Base-by-base conservation (phyloP, 176 grass and related monocot species). In the Pharus latifolius region DNA sequence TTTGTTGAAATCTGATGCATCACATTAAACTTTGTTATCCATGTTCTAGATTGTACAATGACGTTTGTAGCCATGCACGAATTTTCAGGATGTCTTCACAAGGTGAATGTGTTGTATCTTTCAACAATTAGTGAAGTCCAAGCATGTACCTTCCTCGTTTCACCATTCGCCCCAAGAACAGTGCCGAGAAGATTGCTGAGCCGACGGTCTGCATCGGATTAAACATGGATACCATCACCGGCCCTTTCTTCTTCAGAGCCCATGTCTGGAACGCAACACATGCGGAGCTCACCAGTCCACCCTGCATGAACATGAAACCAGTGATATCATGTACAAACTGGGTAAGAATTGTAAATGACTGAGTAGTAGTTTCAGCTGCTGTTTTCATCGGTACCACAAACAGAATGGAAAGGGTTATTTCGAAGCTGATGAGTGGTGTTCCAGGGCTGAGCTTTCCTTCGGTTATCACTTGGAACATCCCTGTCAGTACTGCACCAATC, bases 181-280 rank as follows among this genome's bases (percentile, higher is more conserved):
- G 75, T 12, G 77, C 82, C 0, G 92, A 92, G 46, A 92, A 82
- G 46, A 92, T 65, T 2, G 72, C 76, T 10, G 92, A 79, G 63
- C 85, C 76, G 19, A 96, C 77, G 6, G 85, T 92, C 69, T 85
- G 84, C 17, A 69, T 83, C 0, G 92, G 88, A 69, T 53, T 89
- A 69, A 96, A 96, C 55, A 89, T 83, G 17, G 83, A 91, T 43
- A 92, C 88, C 28, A 89, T 78, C 10, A 96, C 80, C 0, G 88
- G 85, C 10, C 92, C 88, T 80, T 88, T 96, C 80, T 64, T 88
- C 54, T 91, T 90, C 25, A 91, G 61, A 1, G 79, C 82, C 85
- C 92, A 96, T 12, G 82, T 83, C 65, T 85, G 82, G 72, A 91
- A 91, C 67, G 80, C 81, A 56, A 88, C 31, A 62, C 82, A 83